Percentiles rank a stretch among this genome's conserved stretches.
phyloP scores from a whole-genome alignment of 2,329 filamentous ascomycete species.

The Ophiostoma angusticollis region DNA sequence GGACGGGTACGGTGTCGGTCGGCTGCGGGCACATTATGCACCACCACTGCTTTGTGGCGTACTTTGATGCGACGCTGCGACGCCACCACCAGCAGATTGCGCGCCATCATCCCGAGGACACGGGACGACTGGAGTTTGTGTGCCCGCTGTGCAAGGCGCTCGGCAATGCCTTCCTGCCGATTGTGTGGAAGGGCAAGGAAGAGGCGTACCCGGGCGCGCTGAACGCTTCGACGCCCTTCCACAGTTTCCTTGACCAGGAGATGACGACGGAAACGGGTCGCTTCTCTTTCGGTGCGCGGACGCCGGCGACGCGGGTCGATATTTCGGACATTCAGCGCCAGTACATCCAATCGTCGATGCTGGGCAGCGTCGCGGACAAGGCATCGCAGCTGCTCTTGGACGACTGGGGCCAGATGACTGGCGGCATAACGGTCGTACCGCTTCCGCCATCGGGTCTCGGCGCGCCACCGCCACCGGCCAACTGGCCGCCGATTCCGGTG shows the following conservation, averaged over 20 bases:
- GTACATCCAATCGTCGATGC: constrained; percentile 27
- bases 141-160: constrained; percentile 94
- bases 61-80: constrained; percentile 69
- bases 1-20: constrained; percentile 67
- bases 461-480: neutral
- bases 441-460: constrained; percentile 13
- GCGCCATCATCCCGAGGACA: constrained; percentile 77
- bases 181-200: constrained; percentile 88
- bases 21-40: constrained; percentile 99
- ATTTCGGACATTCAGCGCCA: constrained; percentile 24
- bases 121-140: constrained; percentile 75
- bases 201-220: constrained; percentile 70
- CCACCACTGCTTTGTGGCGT: constrained; percentile 86
- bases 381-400: constrained; percentile 25
- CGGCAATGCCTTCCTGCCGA: constrained; percentile 86
- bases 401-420: constrained; percentile 29
- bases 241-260: constrained; percentile 52
- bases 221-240: constrained; percentile 44
- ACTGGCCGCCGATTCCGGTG: constrained; percentile 5
- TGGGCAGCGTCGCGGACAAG: constrained; percentile 27
- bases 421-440: no score
- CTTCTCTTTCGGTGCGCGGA: constrained; percentile 28
- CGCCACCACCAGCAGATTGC: constrained; percentile 89
- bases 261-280: constrained; percentile 31
- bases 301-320: constrained; percentile 22